A percentile compares a stretch with the other conserved stretches of the same genome.
Conservation (phyloP, 352 stramenopile genomes). For the Phytophthora sp. region DNA sequence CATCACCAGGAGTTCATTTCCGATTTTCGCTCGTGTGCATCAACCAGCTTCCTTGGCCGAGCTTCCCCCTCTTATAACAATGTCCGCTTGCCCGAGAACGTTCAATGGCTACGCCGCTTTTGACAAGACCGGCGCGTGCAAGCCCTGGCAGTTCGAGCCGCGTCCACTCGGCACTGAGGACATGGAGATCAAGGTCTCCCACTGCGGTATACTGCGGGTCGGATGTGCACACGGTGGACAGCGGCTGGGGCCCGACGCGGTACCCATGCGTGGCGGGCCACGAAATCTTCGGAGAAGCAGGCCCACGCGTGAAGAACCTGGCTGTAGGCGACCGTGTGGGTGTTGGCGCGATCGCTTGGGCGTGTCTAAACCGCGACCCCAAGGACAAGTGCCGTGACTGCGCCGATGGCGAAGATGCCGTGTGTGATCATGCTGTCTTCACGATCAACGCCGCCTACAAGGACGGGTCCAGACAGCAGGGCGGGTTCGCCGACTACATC, state of each 20-base stretch:
- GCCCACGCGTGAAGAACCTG: constrained; percentile 59
- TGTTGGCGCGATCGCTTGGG: constrained; percentile 30
- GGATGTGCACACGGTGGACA: constrained; percentile 51
- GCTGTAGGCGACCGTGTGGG: constrained; percentile 74
- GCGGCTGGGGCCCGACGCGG: constrained; percentile 36
- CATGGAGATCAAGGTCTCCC: too few species aligned
- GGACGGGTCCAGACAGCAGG: constrained; percentile 34
- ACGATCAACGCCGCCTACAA: constrained; percentile 47
- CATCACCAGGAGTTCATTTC: too few species aligned
- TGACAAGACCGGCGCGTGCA: too few species aligned
- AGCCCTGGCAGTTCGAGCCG: too few species aligned
- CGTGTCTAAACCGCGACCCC: constrained; percentile 59
- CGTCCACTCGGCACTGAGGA: too few species aligned
- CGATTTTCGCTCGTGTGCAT: too few species aligned
- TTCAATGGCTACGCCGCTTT: not conserved
- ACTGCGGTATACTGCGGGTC: constrained; percentile 19
- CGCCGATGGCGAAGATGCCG: constrained; percentile 51
- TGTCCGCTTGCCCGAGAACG: not conserved
- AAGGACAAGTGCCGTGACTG: constrained; percentile 68
- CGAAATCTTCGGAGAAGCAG: constrained; percentile 25
- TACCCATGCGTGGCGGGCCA: too few species aligned
- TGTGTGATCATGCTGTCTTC: constrained; percentile 48
- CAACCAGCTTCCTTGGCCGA: too few species aligned
- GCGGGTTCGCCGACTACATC: constrained; percentile 32
- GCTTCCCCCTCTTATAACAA: too few species aligned